Evolutionary conservation across 2,329 filamentous ascomycete species (phyloP).

Genomic region (Cytospora piceicola): DNA sequence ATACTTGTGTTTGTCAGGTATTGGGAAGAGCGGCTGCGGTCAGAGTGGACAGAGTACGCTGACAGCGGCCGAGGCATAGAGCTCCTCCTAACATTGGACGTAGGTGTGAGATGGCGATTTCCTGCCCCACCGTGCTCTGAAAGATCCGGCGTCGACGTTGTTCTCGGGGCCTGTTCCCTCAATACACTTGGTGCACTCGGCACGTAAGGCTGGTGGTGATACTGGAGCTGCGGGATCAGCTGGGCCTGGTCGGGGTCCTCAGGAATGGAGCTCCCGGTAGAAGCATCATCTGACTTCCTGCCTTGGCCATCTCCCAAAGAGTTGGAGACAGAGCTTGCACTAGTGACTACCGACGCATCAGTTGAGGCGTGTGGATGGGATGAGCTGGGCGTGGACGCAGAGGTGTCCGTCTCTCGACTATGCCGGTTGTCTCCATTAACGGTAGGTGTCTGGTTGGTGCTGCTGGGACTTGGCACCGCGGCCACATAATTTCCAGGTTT

Average conservation of each 20-base stretch:
- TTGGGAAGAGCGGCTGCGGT: conserved; percentile 68
- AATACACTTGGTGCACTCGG: conserved; percentile 49
- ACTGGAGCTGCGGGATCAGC: conserved; percentile 62
- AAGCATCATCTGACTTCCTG: conserved; percentile 47
- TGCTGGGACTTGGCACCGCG: conserved; percentile 20
- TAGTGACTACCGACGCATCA: conserved; percentile 59
- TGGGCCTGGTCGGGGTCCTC: conserved; percentile 49
- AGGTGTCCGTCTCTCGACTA: conserved; percentile 59
- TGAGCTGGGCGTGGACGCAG: conserved; percentile 53
- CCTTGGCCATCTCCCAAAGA: conserved; percentile 50
- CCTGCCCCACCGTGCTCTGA: conserved; percentile 54
- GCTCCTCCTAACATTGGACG: conserved; percentile 57
- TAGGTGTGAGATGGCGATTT: conserved; percentile 67
- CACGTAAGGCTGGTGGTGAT: conserved; percentile 58
- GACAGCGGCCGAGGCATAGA: conserved; percentile 73
- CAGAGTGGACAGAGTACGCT: conserved; percentile 74
- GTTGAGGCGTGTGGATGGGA: conserved; percentile 54
- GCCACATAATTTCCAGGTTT: conserved; percentile 34
- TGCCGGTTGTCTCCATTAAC: conserved; percentile 48
- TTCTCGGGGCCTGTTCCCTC: conserved; percentile 46
- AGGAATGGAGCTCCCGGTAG: conserved; percentile 55
- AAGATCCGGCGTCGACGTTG: conserved; percentile 56
- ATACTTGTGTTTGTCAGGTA: conserved; percentile 48
- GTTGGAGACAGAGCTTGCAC: conserved; percentile 59
- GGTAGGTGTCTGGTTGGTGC: conserved; percentile 40